A percentile compares a stretch with the other conserved stretches of the same genome.
Evolutionary conservation across 345 rosid genomes (phyloP).

Genomic region (Eucalyptus erythrocorys): DNA sequence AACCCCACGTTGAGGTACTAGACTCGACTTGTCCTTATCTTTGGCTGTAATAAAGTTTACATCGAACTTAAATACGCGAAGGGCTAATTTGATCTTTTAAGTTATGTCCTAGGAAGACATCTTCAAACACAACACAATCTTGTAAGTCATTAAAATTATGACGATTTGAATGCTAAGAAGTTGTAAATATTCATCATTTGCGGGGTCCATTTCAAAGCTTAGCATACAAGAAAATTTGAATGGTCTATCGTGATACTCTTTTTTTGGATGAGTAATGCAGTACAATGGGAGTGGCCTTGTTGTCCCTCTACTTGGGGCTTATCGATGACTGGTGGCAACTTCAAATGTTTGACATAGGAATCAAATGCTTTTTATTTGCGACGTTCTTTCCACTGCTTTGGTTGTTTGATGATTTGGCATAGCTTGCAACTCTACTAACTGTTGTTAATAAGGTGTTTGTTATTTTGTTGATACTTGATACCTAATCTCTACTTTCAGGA

Average conservation of each 20-base stretch:
- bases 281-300: neutral
- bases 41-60: neutral
- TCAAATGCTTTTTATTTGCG: neutral
- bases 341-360: neutral
- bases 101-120: neutral
- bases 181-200: neutral
- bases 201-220: neutral
- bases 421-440: neutral
- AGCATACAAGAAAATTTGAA: neutral
- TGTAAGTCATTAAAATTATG: neutral
- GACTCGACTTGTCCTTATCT: neutral
- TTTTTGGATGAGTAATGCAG: neutral
- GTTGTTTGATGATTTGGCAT: neutral
- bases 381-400: neutral
- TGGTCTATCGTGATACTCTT: neutral
- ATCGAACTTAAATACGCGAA: neutral
- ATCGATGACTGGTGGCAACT: neutral
- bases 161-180: neutral
- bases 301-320: neutral
- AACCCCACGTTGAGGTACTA: neutral
- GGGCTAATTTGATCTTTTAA: fast-evolving
- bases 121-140: neutral
- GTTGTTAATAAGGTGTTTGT: neutral
- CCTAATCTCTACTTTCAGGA: conserved; percentile 35
- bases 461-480: neutral